These are phyloP conservation scores for Gracilariopsis chorda DNA, from an alignment of 23 red algal genomes.

Conservation along the genomic window DNA sequence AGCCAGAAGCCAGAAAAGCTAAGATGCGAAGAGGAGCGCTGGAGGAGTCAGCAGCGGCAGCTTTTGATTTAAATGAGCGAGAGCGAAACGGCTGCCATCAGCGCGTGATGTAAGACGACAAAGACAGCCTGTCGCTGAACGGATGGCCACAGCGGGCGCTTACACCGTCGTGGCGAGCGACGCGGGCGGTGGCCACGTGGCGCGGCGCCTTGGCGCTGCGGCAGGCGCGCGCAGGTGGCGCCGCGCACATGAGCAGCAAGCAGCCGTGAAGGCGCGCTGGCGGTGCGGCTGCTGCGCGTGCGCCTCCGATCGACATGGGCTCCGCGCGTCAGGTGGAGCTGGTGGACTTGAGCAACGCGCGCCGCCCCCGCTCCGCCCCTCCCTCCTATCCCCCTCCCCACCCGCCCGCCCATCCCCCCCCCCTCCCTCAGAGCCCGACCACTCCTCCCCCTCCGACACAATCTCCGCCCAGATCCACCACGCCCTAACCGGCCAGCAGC, in stretches of 20 bases:
- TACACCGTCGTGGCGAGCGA: too few species aligned
- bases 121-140: too few species aligned
- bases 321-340: slow-evolving; percentile 22
- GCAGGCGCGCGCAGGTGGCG: not conserved
- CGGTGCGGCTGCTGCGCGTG: not conserved
- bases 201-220: not conserved
- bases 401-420: not conserved
- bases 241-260: not conserved
- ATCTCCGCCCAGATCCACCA: slow-evolving; percentile 36
- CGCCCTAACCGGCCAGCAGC: not conserved
- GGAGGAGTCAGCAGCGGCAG: too few species aligned
- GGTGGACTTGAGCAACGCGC: not conserved
- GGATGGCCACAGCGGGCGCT: too few species aligned
- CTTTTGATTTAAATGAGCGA: too few species aligned
- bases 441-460: not conserved
- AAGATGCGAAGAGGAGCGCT: too few species aligned
- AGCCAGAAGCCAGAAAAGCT: too few species aligned
- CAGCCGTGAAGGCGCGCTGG: not conserved
- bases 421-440: not conserved
- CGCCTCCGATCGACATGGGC: not conserved
- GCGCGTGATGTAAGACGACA: too few species aligned
- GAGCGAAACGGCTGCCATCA: too few species aligned
- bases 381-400: not conserved
- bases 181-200: slow-evolving; percentile 14
- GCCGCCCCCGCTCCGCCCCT: not conserved